Percentiles rank a stretch among this genome's conserved stretches.
These are phyloP conservation scores for Ilyonectria mors-panacis DNA, from an alignment of 2,329 filamentous ascomycete species.

Conservation along the genomic window DNA sequence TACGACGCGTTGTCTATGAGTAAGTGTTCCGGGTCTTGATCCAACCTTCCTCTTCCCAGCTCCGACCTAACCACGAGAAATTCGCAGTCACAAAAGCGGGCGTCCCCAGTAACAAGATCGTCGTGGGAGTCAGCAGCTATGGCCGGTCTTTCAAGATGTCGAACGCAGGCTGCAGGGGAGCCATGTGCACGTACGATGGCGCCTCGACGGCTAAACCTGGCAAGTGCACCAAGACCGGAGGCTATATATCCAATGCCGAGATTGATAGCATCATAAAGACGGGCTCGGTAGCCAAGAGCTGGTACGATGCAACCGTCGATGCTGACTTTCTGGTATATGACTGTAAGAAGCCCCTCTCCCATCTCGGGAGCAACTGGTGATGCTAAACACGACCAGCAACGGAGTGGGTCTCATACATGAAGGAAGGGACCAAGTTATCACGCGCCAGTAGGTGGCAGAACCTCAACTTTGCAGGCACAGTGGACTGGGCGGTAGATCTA, in stretches of 20 bases:
- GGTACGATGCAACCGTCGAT: background rate
- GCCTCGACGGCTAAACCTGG: background rate
- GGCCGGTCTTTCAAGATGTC: constrained; percentile 50
- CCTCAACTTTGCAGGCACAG: constrained; percentile 39
- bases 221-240: constrained; percentile 38
- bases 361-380: constrained; percentile 12
- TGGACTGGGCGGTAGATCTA: constrained; percentile 23
- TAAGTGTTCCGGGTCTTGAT: background rate
- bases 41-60: background rate
- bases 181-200: constrained; percentile 10
- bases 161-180: constrained; percentile 30
- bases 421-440: constrained; percentile 20
- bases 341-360: background rate
- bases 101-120: constrained; percentile 6
- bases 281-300: background rate
- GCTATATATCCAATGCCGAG: constrained; percentile 48
- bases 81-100: constrained; percentile 34
- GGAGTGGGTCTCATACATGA: constrained; percentile 43
- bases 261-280: constrained; percentile 37
- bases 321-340: background rate
- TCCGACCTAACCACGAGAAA: background rate
- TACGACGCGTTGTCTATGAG: constrained; percentile 49
- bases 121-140: constrained; percentile 30
- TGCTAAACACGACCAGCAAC: constrained; percentile 31
- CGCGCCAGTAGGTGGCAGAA: constrained; percentile 27